Evolutionary conservation across 2,329 filamentous ascomycete species (phyloP).

Genomic region (Penicillium sp.): DNA sequence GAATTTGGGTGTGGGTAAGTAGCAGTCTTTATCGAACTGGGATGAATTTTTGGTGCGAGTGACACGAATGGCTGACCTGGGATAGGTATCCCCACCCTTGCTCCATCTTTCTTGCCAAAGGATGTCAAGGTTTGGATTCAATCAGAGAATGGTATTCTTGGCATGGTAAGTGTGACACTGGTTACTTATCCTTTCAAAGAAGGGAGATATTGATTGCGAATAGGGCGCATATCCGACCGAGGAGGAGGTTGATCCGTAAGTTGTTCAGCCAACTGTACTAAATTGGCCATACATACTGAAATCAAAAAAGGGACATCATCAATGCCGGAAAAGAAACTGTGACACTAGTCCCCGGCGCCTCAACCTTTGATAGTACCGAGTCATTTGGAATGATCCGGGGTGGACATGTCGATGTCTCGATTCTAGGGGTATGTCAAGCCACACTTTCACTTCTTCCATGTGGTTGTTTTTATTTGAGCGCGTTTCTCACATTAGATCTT

Average conservation of each 20-base stretch:
- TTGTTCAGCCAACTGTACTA: not conserved
- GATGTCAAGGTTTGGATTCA: conserved; percentile 73
- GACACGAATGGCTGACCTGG: conserved; percentile 1
- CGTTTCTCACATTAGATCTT: not conserved
- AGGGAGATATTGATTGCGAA: conserved; percentile 1
- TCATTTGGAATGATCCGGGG: conserved; percentile 84
- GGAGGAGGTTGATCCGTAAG: conserved; percentile 60
- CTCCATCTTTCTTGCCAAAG: conserved; percentile 65
- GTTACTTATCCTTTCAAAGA: not conserved
- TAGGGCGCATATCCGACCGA: conserved; percentile 67
- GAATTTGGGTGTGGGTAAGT: conserved; percentile 31
- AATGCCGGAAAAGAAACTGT: conserved; percentile 87
- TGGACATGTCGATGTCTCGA: conserved; percentile 76
- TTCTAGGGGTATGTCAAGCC: conserved; percentile 55
- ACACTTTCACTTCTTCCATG: not conserved
- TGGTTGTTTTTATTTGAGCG: not conserved
- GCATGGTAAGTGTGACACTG: conserved; percentile 48
- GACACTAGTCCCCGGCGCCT: conserved; percentile 68
- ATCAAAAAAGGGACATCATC: conserved; percentile 57
- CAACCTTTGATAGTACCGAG: conserved; percentile 72
- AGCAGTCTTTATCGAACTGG: not conserved
- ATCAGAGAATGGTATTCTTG: conserved; percentile 78
- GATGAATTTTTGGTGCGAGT: not conserved
- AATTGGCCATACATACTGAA: not conserved
- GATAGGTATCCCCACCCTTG: conserved; percentile 75